Conservation (phyloP, 306 rosid species). For the Boehmeria nivea region DNA sequence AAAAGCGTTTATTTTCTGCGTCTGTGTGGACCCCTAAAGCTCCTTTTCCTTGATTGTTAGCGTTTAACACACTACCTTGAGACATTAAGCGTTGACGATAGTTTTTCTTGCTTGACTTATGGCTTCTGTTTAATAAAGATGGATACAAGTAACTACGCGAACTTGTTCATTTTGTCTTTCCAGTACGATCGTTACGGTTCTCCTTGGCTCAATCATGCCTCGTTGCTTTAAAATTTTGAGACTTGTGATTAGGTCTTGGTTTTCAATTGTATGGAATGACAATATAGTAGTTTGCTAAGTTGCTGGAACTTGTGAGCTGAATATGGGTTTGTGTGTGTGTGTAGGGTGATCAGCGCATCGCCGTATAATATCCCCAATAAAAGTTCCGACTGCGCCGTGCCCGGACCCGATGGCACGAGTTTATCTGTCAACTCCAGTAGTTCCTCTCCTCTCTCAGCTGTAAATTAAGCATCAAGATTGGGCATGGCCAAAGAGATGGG, state of each 20-base stretch:
- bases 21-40: neutral
- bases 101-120: too few species aligned
- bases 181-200: too few species aligned
- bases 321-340: constrained; percentile 10
- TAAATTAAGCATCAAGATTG: constrained; percentile 29
- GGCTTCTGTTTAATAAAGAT: too few species aligned
- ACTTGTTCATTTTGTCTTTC: too few species aligned
- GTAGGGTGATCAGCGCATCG: constrained; percentile 46
- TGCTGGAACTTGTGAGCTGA: constrained; percentile 7
- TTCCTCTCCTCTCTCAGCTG: constrained; percentile 35
- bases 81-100: too few species aligned
- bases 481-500: neutral
- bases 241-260: too few species aligned
- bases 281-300: neutral
- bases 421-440: constrained; percentile 39
- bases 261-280: neutral
- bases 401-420: constrained; percentile 37
- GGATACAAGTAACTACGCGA: too few species aligned
- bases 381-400: constrained; percentile 45
- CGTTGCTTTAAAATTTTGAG: neutral
- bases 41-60: too few species aligned
- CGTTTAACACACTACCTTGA: too few species aligned
- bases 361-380: constrained; percentile 54
- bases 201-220: too few species aligned
- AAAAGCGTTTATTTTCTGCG: neutral